A percentile compares a stretch with the other conserved stretches of the same genome.
phyloP scores from a whole-genome alignment of 2,329 filamentous ascomycete species.

The Stemphylium beticola region DNA sequence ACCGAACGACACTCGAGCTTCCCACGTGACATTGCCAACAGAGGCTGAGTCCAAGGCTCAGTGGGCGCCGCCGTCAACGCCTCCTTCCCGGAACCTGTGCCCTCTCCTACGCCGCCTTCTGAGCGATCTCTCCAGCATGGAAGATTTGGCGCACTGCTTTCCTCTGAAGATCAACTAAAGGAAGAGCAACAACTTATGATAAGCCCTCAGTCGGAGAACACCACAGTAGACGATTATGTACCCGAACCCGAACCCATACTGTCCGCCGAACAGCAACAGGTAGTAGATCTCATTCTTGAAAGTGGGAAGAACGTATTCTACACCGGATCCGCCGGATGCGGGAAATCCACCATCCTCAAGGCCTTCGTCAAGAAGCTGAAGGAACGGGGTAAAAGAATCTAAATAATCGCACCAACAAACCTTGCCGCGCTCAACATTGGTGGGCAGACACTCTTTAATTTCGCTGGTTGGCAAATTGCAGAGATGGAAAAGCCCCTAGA shows the following conservation, averaged over 20 bases:
- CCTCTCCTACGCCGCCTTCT: background rate
- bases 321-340: conserved; percentile 67
- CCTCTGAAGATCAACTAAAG: too few species aligned
- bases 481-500: conserved; percentile 49
- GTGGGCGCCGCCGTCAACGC: background rate
- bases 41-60: background rate
- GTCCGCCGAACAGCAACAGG: conserved; percentile 55
- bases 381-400: conserved; percentile 48
- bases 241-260: conserved; percentile 38
- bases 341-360: conserved; percentile 64
- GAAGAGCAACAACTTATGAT: background rate
- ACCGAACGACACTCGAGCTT: background rate
- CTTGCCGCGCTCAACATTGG: conserved; percentile 63
- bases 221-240: background rate
- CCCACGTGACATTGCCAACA: background rate
- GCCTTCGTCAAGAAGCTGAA: conserved; percentile 53
- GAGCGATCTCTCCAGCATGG: background rate
- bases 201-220: background rate
- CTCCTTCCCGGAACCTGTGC: background rate
- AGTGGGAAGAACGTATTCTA: conserved; percentile 66
- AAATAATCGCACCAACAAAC: conserved; percentile 66
- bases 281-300: conserved; percentile 59
- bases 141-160: background rate
- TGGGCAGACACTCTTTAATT: conserved; percentile 63
- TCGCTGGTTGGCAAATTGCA: conserved; percentile 62